Percentiles rank a stretch among this genome's conserved stretches.
Evolutionary conservation across 2,329 filamentous ascomycete genomes (phyloP).

Genomic region (Raffaelea ambrosiae): DNA sequence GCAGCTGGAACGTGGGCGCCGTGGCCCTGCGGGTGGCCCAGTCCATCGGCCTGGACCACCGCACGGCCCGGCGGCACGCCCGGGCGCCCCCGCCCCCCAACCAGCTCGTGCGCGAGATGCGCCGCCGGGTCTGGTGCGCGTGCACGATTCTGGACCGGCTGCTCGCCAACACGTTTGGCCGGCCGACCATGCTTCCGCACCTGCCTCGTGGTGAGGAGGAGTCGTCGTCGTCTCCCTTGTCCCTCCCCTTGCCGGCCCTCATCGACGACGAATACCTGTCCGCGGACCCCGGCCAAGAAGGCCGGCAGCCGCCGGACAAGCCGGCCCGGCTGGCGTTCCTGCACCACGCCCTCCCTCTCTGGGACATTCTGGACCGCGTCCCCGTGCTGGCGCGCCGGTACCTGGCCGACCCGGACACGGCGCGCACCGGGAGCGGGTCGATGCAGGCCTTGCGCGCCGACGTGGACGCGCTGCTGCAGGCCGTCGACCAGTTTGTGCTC

Average conservation of each 20-base stretch:
- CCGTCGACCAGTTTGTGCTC: background rate
- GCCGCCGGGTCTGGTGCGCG: background rate
- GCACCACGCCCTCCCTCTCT: too few relatives aligned
- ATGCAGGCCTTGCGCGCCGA: background rate
- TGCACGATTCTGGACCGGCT: background rate
- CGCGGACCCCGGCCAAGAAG: slow-evolving; percentile 11
- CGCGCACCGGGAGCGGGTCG: background rate
- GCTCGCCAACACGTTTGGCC: slow-evolving; percentile 21
- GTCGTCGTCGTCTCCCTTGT: too few relatives aligned
- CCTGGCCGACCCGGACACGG: background rate
- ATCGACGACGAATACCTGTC: slow-evolving; percentile 23
- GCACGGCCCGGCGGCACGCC: background rate
- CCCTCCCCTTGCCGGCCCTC: slow-evolving; percentile 11
- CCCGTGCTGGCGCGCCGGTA: too few relatives aligned
- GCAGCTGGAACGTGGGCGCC: slow-evolving; percentile 22
- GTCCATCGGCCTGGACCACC: slow-evolving; percentile 20
- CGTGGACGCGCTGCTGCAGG: background rate
- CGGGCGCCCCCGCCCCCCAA: background rate
- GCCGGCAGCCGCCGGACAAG: slow-evolving; percentile 12
- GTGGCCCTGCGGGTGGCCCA: slow-evolving; percentile 21
- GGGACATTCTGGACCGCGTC: too few relatives aligned
- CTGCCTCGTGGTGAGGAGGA: background rate
- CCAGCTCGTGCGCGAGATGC: slow-evolving; percentile 21
- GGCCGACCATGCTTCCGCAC: slow-evolving; percentile 16
- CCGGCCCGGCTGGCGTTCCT: too few relatives aligned